A percentile compares a stretch with the other conserved stretches of the same genome.
Conservation (phyloP, 768 basidiomycete genomes). For the Rossbeevera mucosa region DNA sequence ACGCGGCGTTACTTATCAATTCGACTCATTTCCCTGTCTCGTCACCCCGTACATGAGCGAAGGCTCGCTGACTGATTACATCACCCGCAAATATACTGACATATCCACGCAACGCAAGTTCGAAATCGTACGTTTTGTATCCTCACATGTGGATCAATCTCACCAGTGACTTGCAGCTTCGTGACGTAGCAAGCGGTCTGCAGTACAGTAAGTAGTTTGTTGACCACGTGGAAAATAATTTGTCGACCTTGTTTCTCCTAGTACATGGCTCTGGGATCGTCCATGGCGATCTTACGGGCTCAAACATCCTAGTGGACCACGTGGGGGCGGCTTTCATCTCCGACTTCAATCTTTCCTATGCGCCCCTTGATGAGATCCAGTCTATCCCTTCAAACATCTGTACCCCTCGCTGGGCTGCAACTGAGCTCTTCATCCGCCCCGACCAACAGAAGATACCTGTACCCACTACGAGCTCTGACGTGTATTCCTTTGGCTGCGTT, state of each 20-base stretch:
- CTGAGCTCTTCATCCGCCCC: conserved; percentile 11
- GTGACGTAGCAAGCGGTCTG: conserved; percentile 9
- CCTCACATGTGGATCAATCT: neutral
- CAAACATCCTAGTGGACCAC: conserved; percentile 9
- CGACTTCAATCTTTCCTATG: conserved; percentile 12
- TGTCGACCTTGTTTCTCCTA: neutral
- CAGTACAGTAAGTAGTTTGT: conserved; percentile 8
- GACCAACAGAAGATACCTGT: conserved; percentile 4
- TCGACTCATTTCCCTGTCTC: conserved; percentile 6
- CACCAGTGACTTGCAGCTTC: conserved; percentile 2
- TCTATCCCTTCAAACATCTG: conserved; percentile 8
- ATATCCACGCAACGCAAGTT: conserved; percentile 5
- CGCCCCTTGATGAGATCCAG: neutral
- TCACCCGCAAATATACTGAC: neutral
- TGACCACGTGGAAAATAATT: neutral
- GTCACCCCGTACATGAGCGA: conserved; percentile 15
- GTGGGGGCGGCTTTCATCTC: conserved; percentile 8
- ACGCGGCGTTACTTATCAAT: conserved; percentile 8
- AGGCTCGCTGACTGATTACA: conserved; percentile 3
- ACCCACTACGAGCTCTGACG: conserved; percentile 4
- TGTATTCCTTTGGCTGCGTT: conserved; percentile 13
- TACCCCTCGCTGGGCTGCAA: conserved; percentile 9
- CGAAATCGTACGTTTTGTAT: neutral
- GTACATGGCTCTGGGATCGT: conserved; percentile 9
- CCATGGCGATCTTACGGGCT: conserved; percentile 15